Base-by-base conservation (phyloP, 2,329 filamentous ascomycete species). In the Aspergillus clavatus region DNA sequence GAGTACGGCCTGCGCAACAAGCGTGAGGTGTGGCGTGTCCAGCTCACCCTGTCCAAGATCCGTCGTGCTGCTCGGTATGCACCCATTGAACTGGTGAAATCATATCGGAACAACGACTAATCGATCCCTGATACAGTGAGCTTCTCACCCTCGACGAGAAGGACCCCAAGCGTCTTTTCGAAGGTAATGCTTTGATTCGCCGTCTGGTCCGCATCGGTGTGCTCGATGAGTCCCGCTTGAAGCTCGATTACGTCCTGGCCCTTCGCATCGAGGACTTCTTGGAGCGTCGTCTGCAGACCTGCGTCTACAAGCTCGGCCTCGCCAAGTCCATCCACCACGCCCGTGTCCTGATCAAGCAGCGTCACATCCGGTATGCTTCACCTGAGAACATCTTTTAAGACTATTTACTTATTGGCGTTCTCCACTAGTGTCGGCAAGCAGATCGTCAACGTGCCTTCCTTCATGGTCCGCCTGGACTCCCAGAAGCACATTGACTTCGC, bases 401-500 rank as follows among this genome's bases (percentile, higher is more conserved):
- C 40, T 18, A 5, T n/a, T n/a, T 19, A 12, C 16, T 31, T 24
- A 22, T 43, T 28, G 10, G 21, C 4, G 16, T 26, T 19, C 10
- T 5, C 3, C 31, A 26, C 43, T 58, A 80, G 90, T 72, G 93
- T 98, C 72, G 93, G 93, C 78, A 98, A 98, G 88, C 93, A 98
- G 83, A 97, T 98, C 73, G 93, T 98, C 83, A 98, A 98, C 78
- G 93, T 98, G 52, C 93, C 93, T 59, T 97, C 91, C 45, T 98
- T 95, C 86, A 86, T 98, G 73, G 93, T 98, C 76, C 93, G 93
- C 79, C 89, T 98, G 70, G 93, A 98, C 82, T 96, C 90, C 68
- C 93, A 98, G 86, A 98, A 98, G 88, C 93, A 98, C 86, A 97
- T 98, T 69, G 93, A 98, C 82, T 97, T 98, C 75, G 82, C 93